Percentiles rank a stretch among this genome's conserved stretches.
These are phyloP conservation scores for Vanderwaltozyma yarrowii DNA, from an alignment of 805 yeast species.

Conservation along the genomic window DNA sequence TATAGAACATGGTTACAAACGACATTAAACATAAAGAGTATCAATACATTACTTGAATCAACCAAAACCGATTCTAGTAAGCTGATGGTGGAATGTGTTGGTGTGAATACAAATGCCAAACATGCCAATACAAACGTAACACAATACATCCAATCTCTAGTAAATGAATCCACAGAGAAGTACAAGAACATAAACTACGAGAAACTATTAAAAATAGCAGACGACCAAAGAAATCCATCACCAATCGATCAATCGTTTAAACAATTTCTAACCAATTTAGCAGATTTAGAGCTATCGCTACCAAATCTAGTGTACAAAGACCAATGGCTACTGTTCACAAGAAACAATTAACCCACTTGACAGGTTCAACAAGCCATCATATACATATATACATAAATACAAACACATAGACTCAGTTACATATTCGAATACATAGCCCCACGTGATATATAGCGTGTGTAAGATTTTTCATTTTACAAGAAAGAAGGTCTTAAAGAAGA, in stretches of 20 bases:
- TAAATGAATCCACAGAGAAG: constrained; percentile 17
- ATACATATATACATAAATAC: too few relatives aligned
- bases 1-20: neutral
- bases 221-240: constrained; percentile 1
- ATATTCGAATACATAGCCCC: too few relatives aligned
- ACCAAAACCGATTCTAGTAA: constrained; percentile 1
- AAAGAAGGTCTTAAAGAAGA: too few relatives aligned
- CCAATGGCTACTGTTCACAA: constrained; percentile 14
- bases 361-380: too few relatives aligned
- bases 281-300: constrained; percentile 8
- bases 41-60: neutral
- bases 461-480: too few relatives aligned
- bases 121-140: neutral
- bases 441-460: too few relatives aligned
- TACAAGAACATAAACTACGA: constrained; percentile 19
- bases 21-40: neutral
- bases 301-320: constrained; percentile 7
- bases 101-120: constrained; percentile 1
- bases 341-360: neutral
- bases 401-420: too few relatives aligned
- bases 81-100: neutral
- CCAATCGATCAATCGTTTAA: constrained; percentile 6
- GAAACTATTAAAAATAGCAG: constrained; percentile 20
- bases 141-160: constrained; percentile 12
- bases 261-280: constrained; percentile 9